phyloP scores from a whole-genome alignment of 2,329 filamentous ascomycete genomes.

The Colletotrichum magnum region DNA sequence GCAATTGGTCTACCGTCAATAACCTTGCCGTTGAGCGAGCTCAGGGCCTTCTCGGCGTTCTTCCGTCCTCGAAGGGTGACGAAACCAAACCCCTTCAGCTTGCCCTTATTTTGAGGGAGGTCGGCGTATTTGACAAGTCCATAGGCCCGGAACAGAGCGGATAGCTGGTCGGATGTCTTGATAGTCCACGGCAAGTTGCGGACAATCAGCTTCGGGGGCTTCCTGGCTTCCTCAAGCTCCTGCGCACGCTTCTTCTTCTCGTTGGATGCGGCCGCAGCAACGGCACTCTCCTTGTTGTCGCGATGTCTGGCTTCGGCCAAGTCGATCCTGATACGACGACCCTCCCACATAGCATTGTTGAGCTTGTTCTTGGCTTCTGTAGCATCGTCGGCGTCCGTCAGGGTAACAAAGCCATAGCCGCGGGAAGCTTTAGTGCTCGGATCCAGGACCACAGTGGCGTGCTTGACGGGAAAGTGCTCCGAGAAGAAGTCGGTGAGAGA shows the following conservation, averaged over 20 bases:
- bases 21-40: conserved; percentile 88
- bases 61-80: conserved; percentile 88
- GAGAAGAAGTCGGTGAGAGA: conserved; percentile 91
- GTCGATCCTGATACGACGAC: conserved; percentile 87
- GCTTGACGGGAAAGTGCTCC: conserved; percentile 93
- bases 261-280: conserved; percentile 54
- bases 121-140: conserved; percentile 93
- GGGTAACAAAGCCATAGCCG: conserved; percentile 97
- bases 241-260: conserved; percentile 70
- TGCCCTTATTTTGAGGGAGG: conserved; percentile 82
- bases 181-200: conserved; percentile 97
- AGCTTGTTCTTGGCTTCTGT: conserved; percentile 84
- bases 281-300: conserved; percentile 55
- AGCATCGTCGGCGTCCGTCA: conserved; percentile 94
- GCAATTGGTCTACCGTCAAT: conserved; percentile 90
- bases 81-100: conserved; percentile 92
- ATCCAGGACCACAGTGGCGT: conserved; percentile 93
- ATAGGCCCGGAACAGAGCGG: conserved; percentile 84
- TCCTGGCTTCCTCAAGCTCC: conserved; percentile 71
- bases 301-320: conserved; percentile 89
- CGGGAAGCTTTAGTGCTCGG: conserved; percentile 87
- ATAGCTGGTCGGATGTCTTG: conserved; percentile 86
- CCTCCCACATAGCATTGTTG: conserved; percentile 82
- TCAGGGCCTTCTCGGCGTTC: conserved; percentile 91
- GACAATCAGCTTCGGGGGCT: conserved; percentile 84